Evolutionary conservation across 2,329 filamentous ascomycete genomes (phyloP), one percentile per base, ranked within the genome.

Genomic region (Neonectria punicea): DNA sequence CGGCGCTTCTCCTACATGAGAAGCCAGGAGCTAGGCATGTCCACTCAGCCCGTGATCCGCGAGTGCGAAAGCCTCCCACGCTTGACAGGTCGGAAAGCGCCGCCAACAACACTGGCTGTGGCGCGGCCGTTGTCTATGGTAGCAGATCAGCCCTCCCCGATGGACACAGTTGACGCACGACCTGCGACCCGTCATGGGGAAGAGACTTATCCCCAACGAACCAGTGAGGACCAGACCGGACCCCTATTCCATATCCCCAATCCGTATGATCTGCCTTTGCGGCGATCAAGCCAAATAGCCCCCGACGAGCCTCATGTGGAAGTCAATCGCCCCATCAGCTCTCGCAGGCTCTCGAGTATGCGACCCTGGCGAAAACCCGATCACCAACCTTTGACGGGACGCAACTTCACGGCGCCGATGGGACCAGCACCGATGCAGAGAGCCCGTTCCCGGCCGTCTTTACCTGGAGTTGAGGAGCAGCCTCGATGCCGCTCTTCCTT

Each of bases 71-170:
- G 55, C 54, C 59, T 46, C 46, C 44, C 66, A n/a, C 70, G 58
- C 8, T 63, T 67, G 16, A 41, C 67, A 32, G 58, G 66, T 30
- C 73, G 73, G n/a, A 73, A 71, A 58, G 51, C 65, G 46, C 69
- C 84, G 2, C 84, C 86, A 2, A 82, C 84, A 1, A 79, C 82
- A 0, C 75, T 87, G 43, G 76, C 81, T 28, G 80, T 84, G 63
- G 82, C 85, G 2, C 81, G 85, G 6, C 85, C 86, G 2, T 75
- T 88, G 10, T 89, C 86, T 1, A 82, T 86, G 51, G 85, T 88
- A 2, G 76, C 83, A 56, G 86, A 89, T 63, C 82, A 86, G 50
- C 85, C 85, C 0, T 86, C 86, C 0, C 73, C 73, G 3, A 68
- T 74, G 71, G 71, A 73, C 16, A 73, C 73, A 10, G 64, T 73